Evolutionary conservation across 1,284 basidiomycete species (phyloP).

Genomic region (Rhodotorula sp.): DNA sequence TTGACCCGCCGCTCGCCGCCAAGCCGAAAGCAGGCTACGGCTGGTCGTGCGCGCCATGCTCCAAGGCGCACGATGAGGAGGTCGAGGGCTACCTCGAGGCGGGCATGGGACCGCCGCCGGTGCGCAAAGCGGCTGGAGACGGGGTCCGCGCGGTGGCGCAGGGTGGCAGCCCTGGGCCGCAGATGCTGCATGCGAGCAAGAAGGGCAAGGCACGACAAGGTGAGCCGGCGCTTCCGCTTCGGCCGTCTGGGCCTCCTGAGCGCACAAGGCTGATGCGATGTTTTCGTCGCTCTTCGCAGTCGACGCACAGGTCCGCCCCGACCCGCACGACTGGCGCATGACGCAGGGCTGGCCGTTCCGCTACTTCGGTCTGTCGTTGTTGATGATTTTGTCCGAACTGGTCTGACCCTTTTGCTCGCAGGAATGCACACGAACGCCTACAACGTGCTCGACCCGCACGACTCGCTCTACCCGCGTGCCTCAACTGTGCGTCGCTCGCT

Average conservation of each 20-base stretch:
- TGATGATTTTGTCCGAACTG: not conserved
- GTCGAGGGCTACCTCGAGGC: constrained; percentile 58
- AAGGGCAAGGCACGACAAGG: constrained; percentile 30
- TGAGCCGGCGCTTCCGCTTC: not conserved
- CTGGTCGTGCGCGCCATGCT: constrained; percentile 95
- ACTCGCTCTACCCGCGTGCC: constrained; percentile 45
- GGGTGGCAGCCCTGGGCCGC: not conserved
- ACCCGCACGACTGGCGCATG: constrained; percentile 38
- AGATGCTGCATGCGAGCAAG: constrained; percentile 14
- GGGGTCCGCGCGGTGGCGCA: not conserved
- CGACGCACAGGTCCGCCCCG: constrained; percentile 1
- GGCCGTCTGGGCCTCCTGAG: too few relatives aligned
- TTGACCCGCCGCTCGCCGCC: constrained; percentile 86
- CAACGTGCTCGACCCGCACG: constrained; percentile 44
- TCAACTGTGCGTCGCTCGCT: constrained; percentile 29
- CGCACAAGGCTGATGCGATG: not conserved
- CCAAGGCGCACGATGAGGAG: constrained; percentile 80
- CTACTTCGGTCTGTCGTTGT: constrained; percentile 38
- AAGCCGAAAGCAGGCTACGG: constrained; percentile 97
- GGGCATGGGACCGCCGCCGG: constrained; percentile 18
- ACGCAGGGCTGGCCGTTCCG: constrained; percentile 46
- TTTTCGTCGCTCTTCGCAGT: not conserved
- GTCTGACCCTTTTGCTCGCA: not conserved
- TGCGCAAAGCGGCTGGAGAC: constrained; percentile 4
- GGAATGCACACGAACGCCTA: constrained; percentile 41